Conservation (phyloP, 2,329 filamentous ascomycete genomes). For the Ceratocystis lukuohia region DNA sequence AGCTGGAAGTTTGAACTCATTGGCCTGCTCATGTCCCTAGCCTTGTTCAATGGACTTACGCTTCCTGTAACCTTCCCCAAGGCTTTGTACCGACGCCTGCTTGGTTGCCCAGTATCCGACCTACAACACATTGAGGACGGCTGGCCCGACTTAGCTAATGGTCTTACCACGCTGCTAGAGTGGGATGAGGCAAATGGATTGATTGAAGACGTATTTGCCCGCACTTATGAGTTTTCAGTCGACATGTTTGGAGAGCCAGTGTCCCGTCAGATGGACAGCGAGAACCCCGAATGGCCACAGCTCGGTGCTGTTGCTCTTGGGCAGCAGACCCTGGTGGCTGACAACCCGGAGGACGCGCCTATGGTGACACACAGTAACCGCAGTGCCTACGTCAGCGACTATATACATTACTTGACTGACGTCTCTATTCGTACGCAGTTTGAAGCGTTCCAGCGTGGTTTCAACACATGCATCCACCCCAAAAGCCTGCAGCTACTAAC, state of each 20-base stretch:
- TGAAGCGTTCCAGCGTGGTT: slow-evolving; percentile 67
- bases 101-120: slow-evolving; percentile 54
- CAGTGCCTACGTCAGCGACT: slow-evolving; percentile 65
- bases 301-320: slow-evolving; percentile 21
- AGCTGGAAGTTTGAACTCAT: slow-evolving; percentile 84
- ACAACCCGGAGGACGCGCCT: slow-evolving; percentile 42
- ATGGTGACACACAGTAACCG: slow-evolving; percentile 75
- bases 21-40: slow-evolving; percentile 75
- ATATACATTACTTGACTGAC: slow-evolving; percentile 70
- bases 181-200: slow-evolving; percentile 65
- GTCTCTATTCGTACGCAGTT: slow-evolving; percentile 66
- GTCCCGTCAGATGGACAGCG: slow-evolving; percentile 42
- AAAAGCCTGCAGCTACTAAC: slow-evolving; percentile 61
- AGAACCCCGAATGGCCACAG: slow-evolving; percentile 27
- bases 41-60: slow-evolving; percentile 85
- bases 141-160: slow-evolving; percentile 69
- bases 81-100: slow-evolving; percentile 68
- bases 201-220: slow-evolving; percentile 67
- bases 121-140: slow-evolving; percentile 71
- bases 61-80: slow-evolving; percentile 80
- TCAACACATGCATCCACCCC: slow-evolving; percentile 57
- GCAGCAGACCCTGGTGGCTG: slow-evolving; percentile 24
- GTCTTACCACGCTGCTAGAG: slow-evolving; percentile 56
- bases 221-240: slow-evolving; percentile 76
- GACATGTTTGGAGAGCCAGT: slow-evolving; percentile 43